Percentiles rank a stretch among this genome's conserved stretches.
These are phyloP conservation scores for Striga hermonthica DNA, from an alignment of 305 asterid genomes.

Conservation along the genomic window DNA sequence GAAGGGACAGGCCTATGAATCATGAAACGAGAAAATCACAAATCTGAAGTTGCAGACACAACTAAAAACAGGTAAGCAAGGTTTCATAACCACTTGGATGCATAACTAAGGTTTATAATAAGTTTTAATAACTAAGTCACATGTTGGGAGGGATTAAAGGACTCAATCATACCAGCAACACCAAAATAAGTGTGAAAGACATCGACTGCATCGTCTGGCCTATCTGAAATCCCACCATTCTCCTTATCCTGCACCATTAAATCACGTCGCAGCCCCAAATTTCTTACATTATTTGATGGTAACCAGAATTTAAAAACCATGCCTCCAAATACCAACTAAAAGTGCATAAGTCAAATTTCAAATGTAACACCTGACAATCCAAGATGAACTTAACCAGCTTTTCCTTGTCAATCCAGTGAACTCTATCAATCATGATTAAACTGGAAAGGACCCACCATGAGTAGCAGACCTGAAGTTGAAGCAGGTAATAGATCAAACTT, in stretches of 20 bases:
- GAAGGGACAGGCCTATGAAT: slow-evolving; percentile 72
- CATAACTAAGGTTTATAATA: too few species aligned
- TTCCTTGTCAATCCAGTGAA: slow-evolving; percentile 82
- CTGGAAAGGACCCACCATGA: slow-evolving; percentile 99
- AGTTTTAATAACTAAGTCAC: too few species aligned
- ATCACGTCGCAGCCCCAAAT: background rate
- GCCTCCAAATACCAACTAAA: background rate
- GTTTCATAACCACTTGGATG: too few species aligned
- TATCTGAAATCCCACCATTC: slow-evolving; percentile 94
- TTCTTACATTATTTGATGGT: background rate
- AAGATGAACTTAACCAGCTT: slow-evolving; percentile 76
- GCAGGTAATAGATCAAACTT: slow-evolving; percentile 12
- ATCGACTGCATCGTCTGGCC: slow-evolving; percentile 95
- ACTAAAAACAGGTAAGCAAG: too few species aligned
- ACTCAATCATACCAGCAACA: slow-evolving; percentile 62
- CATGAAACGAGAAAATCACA: too few species aligned
- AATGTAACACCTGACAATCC: slow-evolving; percentile 74
- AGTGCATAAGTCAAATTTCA: slow-evolving; percentile 18
- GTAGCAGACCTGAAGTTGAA: slow-evolving; percentile 71
- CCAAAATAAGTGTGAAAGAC: slow-evolving; percentile 90
- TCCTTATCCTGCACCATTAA: slow-evolving; percentile 62
- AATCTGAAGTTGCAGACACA: too few species aligned
- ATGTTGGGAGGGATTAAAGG: too few species aligned
- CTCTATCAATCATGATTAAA: slow-evolving; percentile 87
- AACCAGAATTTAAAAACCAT: background rate